Evolutionary conservation across 1,139 yeast species (phyloP).

Genomic region (Debaryomycetaceae sp.): DNA sequence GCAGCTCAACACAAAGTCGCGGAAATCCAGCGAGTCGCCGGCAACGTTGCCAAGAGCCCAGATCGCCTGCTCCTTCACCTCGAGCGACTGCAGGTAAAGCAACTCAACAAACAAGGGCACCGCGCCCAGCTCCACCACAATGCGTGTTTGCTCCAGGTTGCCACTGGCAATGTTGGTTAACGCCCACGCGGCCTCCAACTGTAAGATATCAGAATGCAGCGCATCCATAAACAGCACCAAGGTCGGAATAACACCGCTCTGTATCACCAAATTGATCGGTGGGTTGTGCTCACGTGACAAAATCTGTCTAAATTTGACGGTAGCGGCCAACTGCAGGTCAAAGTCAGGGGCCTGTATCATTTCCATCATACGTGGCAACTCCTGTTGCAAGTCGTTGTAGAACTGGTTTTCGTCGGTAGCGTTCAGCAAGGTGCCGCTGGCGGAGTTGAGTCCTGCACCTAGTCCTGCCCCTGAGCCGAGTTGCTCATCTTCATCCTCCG

Average conservation of each 20-base stretch:
- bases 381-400: slow-evolving; percentile 60
- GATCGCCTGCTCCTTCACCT: slow-evolving; percentile 96
- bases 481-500: slow-evolving; percentile 43
- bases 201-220: slow-evolving; percentile 78
- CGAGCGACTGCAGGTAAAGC: slow-evolving; percentile 74
- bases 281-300: slow-evolving; percentile 94
- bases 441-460: slow-evolving; percentile 31
- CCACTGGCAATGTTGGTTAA: slow-evolving; percentile 98
- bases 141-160: slow-evolving; percentile 78
- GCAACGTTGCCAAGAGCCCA: slow-evolving; percentile 99
- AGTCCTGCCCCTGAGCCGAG: slow-evolving; percentile 21
- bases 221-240: slow-evolving; percentile 82
- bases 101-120: slow-evolving; percentile 87
- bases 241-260: slow-evolving; percentile 88
- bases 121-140: slow-evolving; percentile 90
- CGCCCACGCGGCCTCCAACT: slow-evolving; percentile 99
- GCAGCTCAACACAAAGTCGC: slow-evolving; percentile 82
- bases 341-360: slow-evolving; percentile 74
- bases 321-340: slow-evolving; percentile 81
- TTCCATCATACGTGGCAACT: slow-evolving; percentile 81
- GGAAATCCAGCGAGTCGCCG: slow-evolving; percentile 86
- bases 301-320: slow-evolving; percentile 89
- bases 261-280: slow-evolving; percentile 92
- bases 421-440: slow-evolving; percentile 11
- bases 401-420: slow-evolving; percentile 44